Evolutionary conservation across 352 stramenopile species (phyloP).

Genomic region (Phytophthora citricola): DNA sequence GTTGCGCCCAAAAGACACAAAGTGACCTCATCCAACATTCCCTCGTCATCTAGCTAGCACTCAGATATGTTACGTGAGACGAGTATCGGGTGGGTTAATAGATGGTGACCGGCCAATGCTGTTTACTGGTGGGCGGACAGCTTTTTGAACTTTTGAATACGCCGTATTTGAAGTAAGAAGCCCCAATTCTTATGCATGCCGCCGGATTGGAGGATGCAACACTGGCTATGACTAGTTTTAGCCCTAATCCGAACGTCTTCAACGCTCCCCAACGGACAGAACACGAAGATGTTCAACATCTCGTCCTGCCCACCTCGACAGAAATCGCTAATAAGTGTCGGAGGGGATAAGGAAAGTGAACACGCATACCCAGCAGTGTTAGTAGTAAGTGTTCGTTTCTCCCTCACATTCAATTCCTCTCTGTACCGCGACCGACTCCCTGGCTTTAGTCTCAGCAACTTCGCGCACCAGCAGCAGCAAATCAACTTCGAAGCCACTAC

Average conservation of each 20-base stretch:
- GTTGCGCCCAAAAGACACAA: slow-evolving; percentile 24
- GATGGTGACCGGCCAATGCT: no score
- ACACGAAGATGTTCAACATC: no score
- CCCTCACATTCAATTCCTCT: slow-evolving; percentile 36
- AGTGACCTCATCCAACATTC: slow-evolving; percentile 19
- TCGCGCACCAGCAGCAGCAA: slow-evolving; percentile 1
- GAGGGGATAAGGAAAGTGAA: slow-evolving; percentile 8
- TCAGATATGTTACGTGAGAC: no score
- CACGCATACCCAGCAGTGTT: not conserved
- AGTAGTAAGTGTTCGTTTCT: slow-evolving; percentile 7
- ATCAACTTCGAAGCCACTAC: not conserved
- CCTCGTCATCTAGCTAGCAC: slow-evolving; percentile 6
- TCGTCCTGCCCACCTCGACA: no score
- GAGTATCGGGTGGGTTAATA: no score
- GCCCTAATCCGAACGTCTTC: no score
- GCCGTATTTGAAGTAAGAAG: not conserved
- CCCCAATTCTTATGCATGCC: not conserved
- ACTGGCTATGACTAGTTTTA: no score
- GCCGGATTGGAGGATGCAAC: not conserved
- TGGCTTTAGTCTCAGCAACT: not conserved
- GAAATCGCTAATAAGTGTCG: slow-evolving; percentile 14
- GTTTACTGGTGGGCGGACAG: no score
- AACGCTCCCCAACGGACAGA: not conserved
- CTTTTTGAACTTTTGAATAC: not conserved
- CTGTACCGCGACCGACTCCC: slow-evolving; percentile 32